These are phyloP conservation scores for Pezicula rhizophila DNA, from an alignment of 2,329 filamentous ascomycete species.

Conservation along the genomic window DNA sequence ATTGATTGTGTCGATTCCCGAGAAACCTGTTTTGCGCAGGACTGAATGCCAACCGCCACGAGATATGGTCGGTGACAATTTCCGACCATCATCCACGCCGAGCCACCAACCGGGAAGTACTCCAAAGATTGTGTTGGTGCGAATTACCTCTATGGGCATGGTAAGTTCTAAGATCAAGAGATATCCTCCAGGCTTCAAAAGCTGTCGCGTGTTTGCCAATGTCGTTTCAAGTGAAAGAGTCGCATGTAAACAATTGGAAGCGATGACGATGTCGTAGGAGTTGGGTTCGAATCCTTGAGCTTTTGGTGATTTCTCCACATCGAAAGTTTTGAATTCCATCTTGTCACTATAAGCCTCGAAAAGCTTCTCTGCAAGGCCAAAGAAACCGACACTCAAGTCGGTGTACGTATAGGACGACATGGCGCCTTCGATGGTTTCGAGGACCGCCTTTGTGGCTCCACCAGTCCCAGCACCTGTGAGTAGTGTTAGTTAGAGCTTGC, in stretches of 20 bases:
- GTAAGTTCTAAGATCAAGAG: slow-evolving; percentile 23
- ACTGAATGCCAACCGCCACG: slow-evolving; percentile 16
- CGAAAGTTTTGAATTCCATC: slow-evolving; percentile 25
- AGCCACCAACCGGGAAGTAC: slow-evolving; percentile 6
- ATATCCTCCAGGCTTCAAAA: slow-evolving; percentile 26
- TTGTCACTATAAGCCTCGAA: slow-evolving; percentile 22
- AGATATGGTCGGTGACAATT: slow-evolving; percentile 3
- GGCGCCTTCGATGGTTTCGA: slow-evolving; percentile 24
- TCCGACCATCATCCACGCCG: slow-evolving; percentile 5
- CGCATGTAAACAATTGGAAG: slow-evolving; percentile 20
- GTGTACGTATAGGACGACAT: slow-evolving; percentile 40
- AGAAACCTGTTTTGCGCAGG: slow-evolving; percentile 19
- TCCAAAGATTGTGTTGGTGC: slow-evolving; percentile 2
- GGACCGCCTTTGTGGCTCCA: slow-evolving; percentile 31
- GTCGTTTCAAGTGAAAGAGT: slow-evolving; percentile 18
- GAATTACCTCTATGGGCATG: background rate
- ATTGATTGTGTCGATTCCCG: slow-evolving; percentile 18
- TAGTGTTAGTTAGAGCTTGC: background rate
- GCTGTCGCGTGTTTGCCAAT: slow-evolving; percentile 21
- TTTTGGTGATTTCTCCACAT: slow-evolving; percentile 9
- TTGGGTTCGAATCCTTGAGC: slow-evolving; percentile 14
- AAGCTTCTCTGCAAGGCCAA: slow-evolving; percentile 27
- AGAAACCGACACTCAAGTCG: slow-evolving; percentile 36
- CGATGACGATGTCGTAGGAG: slow-evolving; percentile 19
- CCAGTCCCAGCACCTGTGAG: slow-evolving; percentile 37